These are phyloP conservation scores for Lichtheimia ornata DNA, from an alignment of 371 early-diverging fungal genomes.

Conservation along the genomic window DNA sequence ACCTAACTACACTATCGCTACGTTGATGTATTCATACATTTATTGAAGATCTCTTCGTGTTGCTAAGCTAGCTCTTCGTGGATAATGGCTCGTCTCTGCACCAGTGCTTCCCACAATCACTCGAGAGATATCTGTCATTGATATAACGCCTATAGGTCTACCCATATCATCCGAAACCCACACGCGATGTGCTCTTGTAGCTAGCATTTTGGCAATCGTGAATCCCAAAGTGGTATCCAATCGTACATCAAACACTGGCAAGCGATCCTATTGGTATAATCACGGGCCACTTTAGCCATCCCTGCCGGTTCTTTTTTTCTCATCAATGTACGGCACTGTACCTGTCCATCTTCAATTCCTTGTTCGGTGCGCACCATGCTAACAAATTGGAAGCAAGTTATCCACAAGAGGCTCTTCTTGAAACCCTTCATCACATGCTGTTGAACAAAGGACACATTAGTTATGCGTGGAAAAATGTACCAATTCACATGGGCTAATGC, in stretches of 20 bases:
- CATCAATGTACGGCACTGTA: constrained; percentile 14
- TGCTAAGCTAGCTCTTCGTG: constrained; percentile 13
- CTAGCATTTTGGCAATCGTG: constrained; percentile 74
- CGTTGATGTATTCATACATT: not conserved
- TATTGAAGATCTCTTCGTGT: not conserved
- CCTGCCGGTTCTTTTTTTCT: not conserved
- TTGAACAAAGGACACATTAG: constrained; percentile 1
- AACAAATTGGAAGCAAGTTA: constrained; percentile 57
- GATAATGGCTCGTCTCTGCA: not conserved
- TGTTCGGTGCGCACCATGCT: constrained; percentile 47
- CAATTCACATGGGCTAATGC: no score
- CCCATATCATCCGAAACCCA: constrained; percentile 73
- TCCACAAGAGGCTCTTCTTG: constrained; percentile 49
- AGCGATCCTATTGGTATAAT: constrained; percentile 54
- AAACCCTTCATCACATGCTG: constrained; percentile 50
- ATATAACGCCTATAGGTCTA: constrained; percentile 65
- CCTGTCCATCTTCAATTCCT: constrained; percentile 55
- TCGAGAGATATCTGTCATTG: constrained; percentile 73
- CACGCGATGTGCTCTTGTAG: constrained; percentile 81
- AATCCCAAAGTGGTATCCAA: constrained; percentile 68
- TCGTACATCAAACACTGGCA: constrained; percentile 80
- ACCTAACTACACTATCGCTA: not conserved
- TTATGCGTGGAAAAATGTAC: not conserved
- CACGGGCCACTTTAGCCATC: not conserved
- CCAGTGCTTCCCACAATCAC: constrained; percentile 36